These are phyloP conservation scores for Sugiyamaella americana DNA, from an alignment of 805 yeast genomes.

Conservation along the genomic window DNA sequence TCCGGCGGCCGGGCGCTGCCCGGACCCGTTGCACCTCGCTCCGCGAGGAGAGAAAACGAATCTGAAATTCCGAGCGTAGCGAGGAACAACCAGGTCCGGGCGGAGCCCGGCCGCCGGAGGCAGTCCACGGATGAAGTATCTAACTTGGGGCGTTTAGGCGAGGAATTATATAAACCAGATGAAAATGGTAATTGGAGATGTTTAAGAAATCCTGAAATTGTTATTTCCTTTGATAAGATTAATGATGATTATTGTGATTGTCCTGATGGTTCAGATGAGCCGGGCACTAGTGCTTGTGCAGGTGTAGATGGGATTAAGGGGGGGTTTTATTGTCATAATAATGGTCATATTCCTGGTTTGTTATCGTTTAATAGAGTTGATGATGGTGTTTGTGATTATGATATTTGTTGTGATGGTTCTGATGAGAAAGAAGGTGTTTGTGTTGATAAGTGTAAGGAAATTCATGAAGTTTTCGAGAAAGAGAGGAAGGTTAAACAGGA, in stretches of 20 bases:
- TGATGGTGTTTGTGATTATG: slow-evolving; percentile 91
- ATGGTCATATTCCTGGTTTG: slow-evolving; percentile 57
- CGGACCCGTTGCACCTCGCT: no score
- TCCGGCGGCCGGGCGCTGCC: no score
- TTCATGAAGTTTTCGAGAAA: slow-evolving; percentile 37
- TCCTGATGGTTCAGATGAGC: slow-evolving; percentile 97
- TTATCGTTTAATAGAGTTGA: slow-evolving; percentile 65
- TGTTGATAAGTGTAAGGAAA: slow-evolving; percentile 48
- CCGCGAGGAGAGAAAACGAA: no score
- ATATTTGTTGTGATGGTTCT: slow-evolving; percentile 86
- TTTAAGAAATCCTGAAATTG: slow-evolving; percentile 58
- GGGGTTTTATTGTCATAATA: slow-evolving; percentile 71
- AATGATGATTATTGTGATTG: slow-evolving; percentile 94
- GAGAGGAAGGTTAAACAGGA: slow-evolving; percentile 19
- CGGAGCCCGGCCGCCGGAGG: no score
- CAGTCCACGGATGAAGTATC: neutral
- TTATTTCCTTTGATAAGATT: slow-evolving; percentile 52
- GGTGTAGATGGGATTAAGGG: slow-evolving; percentile 15
- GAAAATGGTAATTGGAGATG: slow-evolving; percentile 60
- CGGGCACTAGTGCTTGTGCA: slow-evolving; percentile 84
- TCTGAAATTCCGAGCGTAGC: neutral
- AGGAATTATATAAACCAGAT: slow-evolving; percentile 43
- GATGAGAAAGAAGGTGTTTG: slow-evolving; percentile 66
- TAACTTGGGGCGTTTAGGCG: slow-evolving; percentile 9
- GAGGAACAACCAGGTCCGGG: no score